Evolutionary conservation across 371 early-diverging fungal species (phyloP), one percentile per base, ranked within the genome.

Genomic region (Chytridiales sp.): DNA sequence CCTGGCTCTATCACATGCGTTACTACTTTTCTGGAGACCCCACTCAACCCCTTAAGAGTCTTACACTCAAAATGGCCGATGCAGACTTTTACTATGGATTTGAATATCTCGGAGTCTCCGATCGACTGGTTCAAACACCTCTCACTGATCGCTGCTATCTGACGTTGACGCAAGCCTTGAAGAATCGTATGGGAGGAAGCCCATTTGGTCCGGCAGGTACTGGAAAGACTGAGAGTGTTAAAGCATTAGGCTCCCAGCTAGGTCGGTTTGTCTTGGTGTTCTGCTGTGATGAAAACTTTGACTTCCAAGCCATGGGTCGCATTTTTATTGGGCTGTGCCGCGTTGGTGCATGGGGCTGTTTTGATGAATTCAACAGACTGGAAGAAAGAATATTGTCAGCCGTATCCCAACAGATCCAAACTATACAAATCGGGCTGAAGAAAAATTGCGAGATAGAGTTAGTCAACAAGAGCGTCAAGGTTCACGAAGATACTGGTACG

Each of bases 251-350:
- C 62, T 86, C 88, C 27, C 92, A 94, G 61, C 80, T 99, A 11
- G 99, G 99, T 17, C 87, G 94, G 27, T 95, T 97, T 68, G 93
- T 95, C 11, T 89, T 98, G 47, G 99, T 98, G 22, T 99, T 99
- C 72, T 99, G 99, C 78, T 99, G 99, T 78, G 98, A 97, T 72
- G 99, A 99, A 73, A 94, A 90, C 62, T 98, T 97, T 78, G 98
- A 98, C 78, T 97, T 98, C 85, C 95, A 94, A 72, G 96, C 99
- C 27, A 95, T 99, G 94, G 95, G 97, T 46, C 93, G 99, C 72
- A 99, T 99, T 59, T 99, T 99, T 68, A 87, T 93, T 62, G 99
- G 99, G 65, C 85, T 98, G 61, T 95, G 92, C 69, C 93, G 93
- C 69, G 98, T 95, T 9, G 98, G 98, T 34, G 97, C 97, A 0